Base-by-base conservation (phyloP, 352 stramenopile species). In the Phytophthora litchii region DNA sequence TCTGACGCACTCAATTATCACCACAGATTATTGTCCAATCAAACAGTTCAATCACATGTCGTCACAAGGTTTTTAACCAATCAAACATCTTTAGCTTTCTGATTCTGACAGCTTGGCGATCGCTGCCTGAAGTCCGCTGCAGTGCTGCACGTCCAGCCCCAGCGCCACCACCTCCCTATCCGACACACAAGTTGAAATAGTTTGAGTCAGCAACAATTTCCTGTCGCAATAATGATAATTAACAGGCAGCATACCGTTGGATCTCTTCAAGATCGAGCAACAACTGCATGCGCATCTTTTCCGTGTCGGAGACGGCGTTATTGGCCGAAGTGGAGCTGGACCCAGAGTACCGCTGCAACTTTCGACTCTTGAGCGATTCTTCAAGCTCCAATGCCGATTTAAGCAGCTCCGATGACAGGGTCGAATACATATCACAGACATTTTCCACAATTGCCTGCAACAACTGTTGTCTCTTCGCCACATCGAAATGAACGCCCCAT, bases 311-410 rank as follows among this genome's bases (percentile, higher is more conserved):
- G 31, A 94, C 20, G 4, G 67, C 52, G 11, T 77, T 72, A 8
- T 53, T 56, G 3, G 27, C 45, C 12, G 51, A 31, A 0, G 60
- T 54, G 4, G 60, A 52, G 25, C 63, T 76, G 8, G 46, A 64
- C 4, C 70, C 58, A 4, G 65, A 54, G 17, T 80, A 67, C 12
- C 85, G 83, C 64, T 95, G 84, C 41, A 91, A 64, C 56, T 95
- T 95, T 31, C 87, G 83, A 56, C 80, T 93, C 44, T 93, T 95
- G n/a, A 95, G 72, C 8, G 87, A 95, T 20, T 94, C 83, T 55
- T 95, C 87, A 1, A 95, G 70, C 52, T 94, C 87, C 16, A 81
- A 58, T 1, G 87, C 85, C 4, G 87, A 94, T 31, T 87, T 78
- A 31, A 95, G 54, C 10, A 95, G 60, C 46, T 94, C 85, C 11